These are phyloP conservation scores for Carpinus fangiana DNA, from an alignment of 306 rosid species.

Conservation along the genomic window DNA sequence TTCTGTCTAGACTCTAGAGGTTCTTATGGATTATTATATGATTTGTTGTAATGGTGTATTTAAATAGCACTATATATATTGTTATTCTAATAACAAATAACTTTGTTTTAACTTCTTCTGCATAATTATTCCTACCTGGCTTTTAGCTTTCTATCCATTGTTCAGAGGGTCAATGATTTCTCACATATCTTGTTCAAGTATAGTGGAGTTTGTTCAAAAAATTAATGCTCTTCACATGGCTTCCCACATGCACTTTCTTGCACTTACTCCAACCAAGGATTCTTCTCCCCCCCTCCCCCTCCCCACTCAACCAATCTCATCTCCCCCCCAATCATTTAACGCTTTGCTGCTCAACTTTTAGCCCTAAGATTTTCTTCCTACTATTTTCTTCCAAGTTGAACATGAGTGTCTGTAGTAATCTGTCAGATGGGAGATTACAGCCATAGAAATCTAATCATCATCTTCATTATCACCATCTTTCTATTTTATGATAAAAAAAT, in stretches of 20 bases:
- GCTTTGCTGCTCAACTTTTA: conserved; percentile 28
- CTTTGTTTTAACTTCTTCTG: conserved; percentile 6
- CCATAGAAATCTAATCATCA: conserved; percentile 33
- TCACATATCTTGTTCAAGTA: conserved; percentile 50
- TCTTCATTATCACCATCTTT: conserved; percentile 29
- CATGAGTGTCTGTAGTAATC: neutral
- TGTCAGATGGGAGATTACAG: conserved; percentile 17
- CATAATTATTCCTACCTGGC: conserved; percentile 19
- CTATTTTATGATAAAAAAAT: conserved; percentile 22
- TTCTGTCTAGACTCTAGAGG: neutral
- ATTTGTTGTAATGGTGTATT: neutral
- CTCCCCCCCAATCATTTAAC: conserved; percentile 44
- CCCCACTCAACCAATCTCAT: conserved; percentile 37
- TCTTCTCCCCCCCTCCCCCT: conserved; percentile 34
- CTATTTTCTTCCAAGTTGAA: neutral
- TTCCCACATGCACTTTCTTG: conserved; percentile 53
- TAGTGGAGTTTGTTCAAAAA: conserved; percentile 39
- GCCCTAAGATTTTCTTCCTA: neutral
- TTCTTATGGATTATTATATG: neutral
- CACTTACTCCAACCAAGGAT: conserved; percentile 41
- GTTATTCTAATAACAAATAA: conserved; percentile 6
- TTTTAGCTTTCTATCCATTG: conserved; percentile 21
- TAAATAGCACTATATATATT: neutral
- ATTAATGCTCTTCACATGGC: conserved; percentile 78
- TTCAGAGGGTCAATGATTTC: conserved; percentile 48